phyloP scores from a whole-genome alignment of 345 rosid genomes.

The Linum lewisii region DNA sequence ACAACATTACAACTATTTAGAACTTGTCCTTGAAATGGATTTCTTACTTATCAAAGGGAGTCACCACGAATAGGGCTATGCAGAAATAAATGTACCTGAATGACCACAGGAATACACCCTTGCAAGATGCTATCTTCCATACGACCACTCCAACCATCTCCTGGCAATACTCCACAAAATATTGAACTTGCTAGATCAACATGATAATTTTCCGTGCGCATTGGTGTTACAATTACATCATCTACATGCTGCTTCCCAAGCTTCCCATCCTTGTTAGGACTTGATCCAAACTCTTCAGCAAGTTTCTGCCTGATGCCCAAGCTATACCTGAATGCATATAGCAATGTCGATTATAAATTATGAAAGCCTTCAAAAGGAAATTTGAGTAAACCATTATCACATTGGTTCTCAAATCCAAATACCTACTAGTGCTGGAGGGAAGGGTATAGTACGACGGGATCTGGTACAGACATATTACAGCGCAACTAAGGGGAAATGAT shows the following conservation, averaged over 20 bases:
- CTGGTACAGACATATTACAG: too few relatives aligned
- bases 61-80: neutral
- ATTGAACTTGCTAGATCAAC: conserved; percentile 64
- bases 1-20: neutral
- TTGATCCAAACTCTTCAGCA: conserved; percentile 88
- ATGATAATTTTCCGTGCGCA: conserved; percentile 56
- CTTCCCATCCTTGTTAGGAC: conserved; percentile 81
- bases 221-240: conserved; percentile 64
- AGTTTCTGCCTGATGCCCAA: conserved; percentile 94
- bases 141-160: conserved; percentile 99
- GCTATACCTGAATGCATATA: conserved; percentile 60
- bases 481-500: too few relatives aligned
- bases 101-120: conserved; percentile 91
- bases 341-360: neutral
- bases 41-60: too few relatives aligned
- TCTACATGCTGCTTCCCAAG: conserved; percentile 80
- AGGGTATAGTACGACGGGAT: too few relatives aligned
- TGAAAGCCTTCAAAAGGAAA: neutral
- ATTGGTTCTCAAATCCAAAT: too few relatives aligned
- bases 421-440: too few relatives aligned
- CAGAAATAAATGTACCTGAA: conserved; percentile 52
- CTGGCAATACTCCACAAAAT: conserved; percentile 93
- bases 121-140: conserved; percentile 97
- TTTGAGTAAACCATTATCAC: too few relatives aligned
- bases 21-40: neutral